phyloP scores from a whole-genome alignment of 1,284 basidiomycete species.

The Heterobasidion occidentale region DNA sequence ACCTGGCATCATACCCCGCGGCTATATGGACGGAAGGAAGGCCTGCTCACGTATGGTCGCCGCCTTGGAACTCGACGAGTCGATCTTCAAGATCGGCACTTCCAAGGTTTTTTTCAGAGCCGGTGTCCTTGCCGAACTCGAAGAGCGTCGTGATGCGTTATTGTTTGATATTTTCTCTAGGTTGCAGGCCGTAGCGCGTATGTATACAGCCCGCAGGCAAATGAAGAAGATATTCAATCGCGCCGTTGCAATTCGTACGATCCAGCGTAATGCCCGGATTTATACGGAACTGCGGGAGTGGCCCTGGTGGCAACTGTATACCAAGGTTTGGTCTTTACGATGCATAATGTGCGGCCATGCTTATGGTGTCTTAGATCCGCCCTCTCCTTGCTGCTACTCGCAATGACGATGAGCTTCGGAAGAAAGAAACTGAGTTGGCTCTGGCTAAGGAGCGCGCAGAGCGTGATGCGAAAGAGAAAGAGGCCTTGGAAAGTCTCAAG shows the following conservation, averaged over 20 bases:
- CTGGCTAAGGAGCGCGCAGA: conserved; percentile 82
- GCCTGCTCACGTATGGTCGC: conserved; percentile 92
- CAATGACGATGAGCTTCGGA: conserved; percentile 86
- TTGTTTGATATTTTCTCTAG: conserved; percentile 88
- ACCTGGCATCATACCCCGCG: conserved; percentile 85
- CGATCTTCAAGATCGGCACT: conserved; percentile 86
- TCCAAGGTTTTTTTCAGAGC: conserved; percentile 99
- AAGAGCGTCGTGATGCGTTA: conserved; percentile 85
- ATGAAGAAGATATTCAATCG: conserved; percentile 96
- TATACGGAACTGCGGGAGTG: conserved; percentile 88
- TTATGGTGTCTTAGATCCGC: conserved; percentile 50
- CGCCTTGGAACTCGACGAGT: conserved; percentile 81
- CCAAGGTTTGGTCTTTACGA: conserved; percentile 47
- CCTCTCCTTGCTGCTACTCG: conserved; percentile 90
- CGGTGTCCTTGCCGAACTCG: conserved; percentile 95
- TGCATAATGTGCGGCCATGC: neutral
- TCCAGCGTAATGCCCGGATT: conserved; percentile 90
- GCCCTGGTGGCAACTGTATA: conserved; percentile 99
- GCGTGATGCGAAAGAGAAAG: conserved; percentile 75
- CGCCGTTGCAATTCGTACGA: conserved; percentile 84
- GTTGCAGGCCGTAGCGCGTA: conserved; percentile 81
- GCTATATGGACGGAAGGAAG: conserved; percentile 97
- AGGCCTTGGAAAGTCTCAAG: conserved; percentile 71
- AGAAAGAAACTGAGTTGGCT: conserved; percentile 82
- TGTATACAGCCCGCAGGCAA: conserved; percentile 82